Base-by-base conservation (phyloP, 306 rosid species). In the Malus sieversii region DNA sequence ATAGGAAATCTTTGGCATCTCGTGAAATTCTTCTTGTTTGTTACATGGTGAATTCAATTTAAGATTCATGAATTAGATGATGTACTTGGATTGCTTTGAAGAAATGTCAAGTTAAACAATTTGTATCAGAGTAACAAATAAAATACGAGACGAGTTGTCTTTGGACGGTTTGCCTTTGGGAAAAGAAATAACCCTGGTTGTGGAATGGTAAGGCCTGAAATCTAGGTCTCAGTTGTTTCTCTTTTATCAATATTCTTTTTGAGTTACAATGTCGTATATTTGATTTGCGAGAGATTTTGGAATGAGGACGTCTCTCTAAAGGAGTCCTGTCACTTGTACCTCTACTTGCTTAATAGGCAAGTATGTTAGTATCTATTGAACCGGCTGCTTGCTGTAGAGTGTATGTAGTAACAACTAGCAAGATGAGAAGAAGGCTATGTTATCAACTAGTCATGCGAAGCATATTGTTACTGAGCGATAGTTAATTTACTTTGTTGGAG, bases 21-120 rank as follows among this genome's bases (percentile, higher is more conserved):
- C 82, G 58, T 68, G 70, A 38, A 53, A 19, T 72, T 73, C 76
- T 78, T 74, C 65, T 45, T 51, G 65, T 70, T 53, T 40, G 73
- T 38, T 72, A 62, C 40, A 9, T 40, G 68, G 23, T 72, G 23
- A 73, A 44, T 58, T 23, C 51, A 59, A 42, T 29, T 59, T 27
- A 70, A 71, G 68, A 60, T 72, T 77, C 45, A 61, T 48, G 80
- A 55, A 14, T 77, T 61, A 70, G 32, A 67, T 38, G 66, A 66
- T 86, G 66, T 65, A 77, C 76, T 20, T 75, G 11, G 69, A 23
- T 44, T 38, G 27, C 29, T 77, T 71, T 78, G 52, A 57, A 78
- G 72, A 63, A 72, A 73, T 73, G 53, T 48, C 77, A 66, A 70
- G 66, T 59, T 64, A 64, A 48, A 77, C 53, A 46, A 55, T 2